These are phyloP conservation scores for Candida ovalis DNA, from an alignment of 805 yeast species.

Conservation along the genomic window DNA sequence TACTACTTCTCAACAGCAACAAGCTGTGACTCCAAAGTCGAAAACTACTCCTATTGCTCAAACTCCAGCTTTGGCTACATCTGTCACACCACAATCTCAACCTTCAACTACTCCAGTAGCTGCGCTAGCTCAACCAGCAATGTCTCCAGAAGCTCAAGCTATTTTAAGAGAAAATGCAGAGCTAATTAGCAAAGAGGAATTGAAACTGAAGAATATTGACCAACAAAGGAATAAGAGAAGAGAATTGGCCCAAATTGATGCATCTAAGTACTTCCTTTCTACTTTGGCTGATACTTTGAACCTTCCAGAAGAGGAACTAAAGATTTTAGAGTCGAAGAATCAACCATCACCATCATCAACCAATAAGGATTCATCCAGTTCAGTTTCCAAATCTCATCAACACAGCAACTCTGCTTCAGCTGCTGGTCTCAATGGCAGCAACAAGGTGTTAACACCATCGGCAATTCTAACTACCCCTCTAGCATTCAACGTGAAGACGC, in stretches of 20 bases:
- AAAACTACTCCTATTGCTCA: conserved; percentile 14
- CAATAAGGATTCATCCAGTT: conserved; percentile 2
- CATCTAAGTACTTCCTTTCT: conserved; percentile 46
- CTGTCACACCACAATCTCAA: conserved; percentile 4
- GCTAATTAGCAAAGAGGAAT: conserved; percentile 27
- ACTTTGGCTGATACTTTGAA: conserved; percentile 49
- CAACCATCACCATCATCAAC: conserved; percentile 1
- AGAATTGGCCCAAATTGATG: conserved; percentile 42
- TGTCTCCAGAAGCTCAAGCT: conserved; percentile 29
- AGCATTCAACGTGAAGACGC: conserved; percentile 33
- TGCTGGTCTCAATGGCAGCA: conserved; percentile 2
- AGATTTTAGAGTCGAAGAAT: conserved; percentile 22
- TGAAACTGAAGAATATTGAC: conserved; percentile 30
- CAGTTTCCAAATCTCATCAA: background rate
- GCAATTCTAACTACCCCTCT: conserved; percentile 37
- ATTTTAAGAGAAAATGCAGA: conserved; percentile 30
- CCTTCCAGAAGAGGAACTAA: conserved; percentile 37
- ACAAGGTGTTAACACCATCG: conserved; percentile 32
- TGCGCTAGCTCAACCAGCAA: conserved; percentile 5
- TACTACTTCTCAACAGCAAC: conserved; percentile 4
- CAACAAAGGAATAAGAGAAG: conserved; percentile 42
- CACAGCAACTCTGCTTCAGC: conserved; percentile 1
- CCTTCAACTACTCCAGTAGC: background rate
- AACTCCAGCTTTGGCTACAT: conserved; percentile 8
- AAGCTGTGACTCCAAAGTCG: conserved; percentile 10